Evolutionary conservation across 495 filamentous ascomycete genomes (phyloP), one percentile per base, ranked within the genome.

Genomic region (Margaritispora aquatica): DNA sequence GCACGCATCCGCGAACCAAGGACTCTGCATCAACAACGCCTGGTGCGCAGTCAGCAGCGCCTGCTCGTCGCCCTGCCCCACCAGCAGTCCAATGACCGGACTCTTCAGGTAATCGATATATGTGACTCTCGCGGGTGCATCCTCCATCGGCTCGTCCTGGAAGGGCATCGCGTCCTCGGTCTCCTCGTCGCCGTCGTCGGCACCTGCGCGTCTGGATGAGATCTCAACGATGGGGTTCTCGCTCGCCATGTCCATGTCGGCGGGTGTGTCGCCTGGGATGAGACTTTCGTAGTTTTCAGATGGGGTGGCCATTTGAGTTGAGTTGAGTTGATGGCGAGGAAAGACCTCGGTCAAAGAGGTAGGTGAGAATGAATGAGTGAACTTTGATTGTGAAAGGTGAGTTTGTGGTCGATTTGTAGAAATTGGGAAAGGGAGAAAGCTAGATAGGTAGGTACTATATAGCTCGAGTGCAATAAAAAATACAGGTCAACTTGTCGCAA

Each of bases 11-110:
- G 76, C 72, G 70, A 97, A 88, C 63, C 79, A 89, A 2, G 91
- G 87, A 22, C 88, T 91, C 60, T 84, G 79, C 2, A 77, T 66
- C 34, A 97, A 80, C 50, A 96, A 77, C 15, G 73, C 84, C 69
- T 96, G 88, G 68, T 96, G 93, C 5, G 90, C 92, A 9, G 78
- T 85, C 23, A 96, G 79, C 17, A 82, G 71, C 9, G 84, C 83
- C 63, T 83, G 75, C 2, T 74, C 67, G 9, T 82, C 81, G 34
- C 82, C 82, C 36, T 68, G 66, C 26, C 93, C 92, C 24, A 96
- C 77, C n/a, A 84, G 63, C 19, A 96, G 73, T 21, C 86, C 85
- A 34, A 97, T 81, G 22, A 96, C 84, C 0, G 93, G 92, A 29
- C 87, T 91, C 54, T 80, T 84, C 21, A 96, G 79, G 69, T 85